Conservation (phyloP, 2,329 filamentous ascomycete genomes). For the Fusarium sacchari region DNA sequence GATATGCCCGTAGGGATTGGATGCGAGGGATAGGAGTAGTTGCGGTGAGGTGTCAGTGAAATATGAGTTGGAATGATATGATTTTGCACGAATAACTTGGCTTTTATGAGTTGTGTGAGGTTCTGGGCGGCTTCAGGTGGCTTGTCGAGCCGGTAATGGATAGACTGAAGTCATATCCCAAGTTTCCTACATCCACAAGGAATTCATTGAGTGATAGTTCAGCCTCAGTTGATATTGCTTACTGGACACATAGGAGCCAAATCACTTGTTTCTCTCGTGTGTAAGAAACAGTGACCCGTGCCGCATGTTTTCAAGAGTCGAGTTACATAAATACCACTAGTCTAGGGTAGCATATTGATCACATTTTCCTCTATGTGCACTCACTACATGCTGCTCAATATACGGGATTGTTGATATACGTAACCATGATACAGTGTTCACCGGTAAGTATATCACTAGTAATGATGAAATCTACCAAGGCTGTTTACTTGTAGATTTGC, state of each 20-base stretch:
- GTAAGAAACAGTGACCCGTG: too few relatives aligned
- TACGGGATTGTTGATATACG: neutral
- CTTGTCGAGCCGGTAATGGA: too few relatives aligned
- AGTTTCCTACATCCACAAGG: neutral
- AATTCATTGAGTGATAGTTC: neutral
- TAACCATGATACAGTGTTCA: neutral
- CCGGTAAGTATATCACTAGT: too few relatives aligned
- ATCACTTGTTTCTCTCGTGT: neutral
- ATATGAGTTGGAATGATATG: neutral
- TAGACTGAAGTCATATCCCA: too few relatives aligned
- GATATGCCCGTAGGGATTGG: neutral
- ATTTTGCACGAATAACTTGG: neutral
- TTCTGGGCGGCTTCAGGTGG: rapidly evolving
- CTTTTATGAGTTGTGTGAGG: neutral
- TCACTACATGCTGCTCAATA: neutral
- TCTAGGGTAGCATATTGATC: neutral
- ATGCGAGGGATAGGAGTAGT: neutral
- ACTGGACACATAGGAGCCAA: neutral
- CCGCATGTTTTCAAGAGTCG: neutral
- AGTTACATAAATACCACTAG: too few relatives aligned
- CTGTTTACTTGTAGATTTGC: rapidly evolving
- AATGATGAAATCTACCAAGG: too few relatives aligned
- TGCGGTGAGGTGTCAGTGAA: neutral
- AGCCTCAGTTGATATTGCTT: neutral
- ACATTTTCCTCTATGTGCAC: too few relatives aligned